A percentile compares a stretch with the other conserved stretches of the same genome.
These are phyloP conservation scores for Skeletonema menzelii DNA, from an alignment of 108 stramenopile genomes.

Conservation along the genomic window DNA sequence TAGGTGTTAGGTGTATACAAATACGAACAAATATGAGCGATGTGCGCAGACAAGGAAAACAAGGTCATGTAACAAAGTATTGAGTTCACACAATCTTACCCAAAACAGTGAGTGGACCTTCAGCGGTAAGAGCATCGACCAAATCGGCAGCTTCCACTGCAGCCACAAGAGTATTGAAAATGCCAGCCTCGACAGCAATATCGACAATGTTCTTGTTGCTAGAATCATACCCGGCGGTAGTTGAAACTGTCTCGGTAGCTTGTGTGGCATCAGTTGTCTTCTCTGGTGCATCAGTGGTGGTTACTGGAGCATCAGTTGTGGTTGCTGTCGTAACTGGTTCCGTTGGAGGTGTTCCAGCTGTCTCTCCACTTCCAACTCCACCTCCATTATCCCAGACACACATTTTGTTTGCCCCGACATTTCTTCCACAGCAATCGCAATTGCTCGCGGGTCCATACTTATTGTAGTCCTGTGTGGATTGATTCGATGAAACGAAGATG, in stretches of 20 bases:
- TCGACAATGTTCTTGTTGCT: constrained; percentile 23
- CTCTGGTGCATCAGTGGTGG: background rate
- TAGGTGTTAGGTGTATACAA: background rate
- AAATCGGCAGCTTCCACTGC: constrained; percentile 40
- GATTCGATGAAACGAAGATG: background rate
- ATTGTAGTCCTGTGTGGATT: background rate
- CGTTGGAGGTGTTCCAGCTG: background rate
- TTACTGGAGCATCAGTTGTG: background rate
- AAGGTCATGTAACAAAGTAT: background rate
- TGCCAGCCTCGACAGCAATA: constrained; percentile 24
- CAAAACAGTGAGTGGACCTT: constrained; percentile 34
- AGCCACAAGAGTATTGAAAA: constrained; percentile 45
- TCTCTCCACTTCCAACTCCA: too few relatives aligned
- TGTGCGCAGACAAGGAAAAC: background rate
- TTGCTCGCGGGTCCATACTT: background rate
- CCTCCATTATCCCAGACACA: constrained; percentile 13
- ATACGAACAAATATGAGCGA: background rate
- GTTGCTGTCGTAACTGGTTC: too few relatives aligned
- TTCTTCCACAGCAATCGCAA: constrained; percentile 13
- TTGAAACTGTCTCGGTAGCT: background rate
- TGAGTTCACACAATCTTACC: constrained; percentile 2
- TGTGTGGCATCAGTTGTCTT: background rate
- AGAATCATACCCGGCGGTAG: too few relatives aligned
- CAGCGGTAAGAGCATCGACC: constrained; percentile 30
- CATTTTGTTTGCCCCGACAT: constrained; percentile 12